These are phyloP conservation scores for Crithidia bombi DNA, from an alignment of 208 protist species.

Conservation along the genomic window DNA sequence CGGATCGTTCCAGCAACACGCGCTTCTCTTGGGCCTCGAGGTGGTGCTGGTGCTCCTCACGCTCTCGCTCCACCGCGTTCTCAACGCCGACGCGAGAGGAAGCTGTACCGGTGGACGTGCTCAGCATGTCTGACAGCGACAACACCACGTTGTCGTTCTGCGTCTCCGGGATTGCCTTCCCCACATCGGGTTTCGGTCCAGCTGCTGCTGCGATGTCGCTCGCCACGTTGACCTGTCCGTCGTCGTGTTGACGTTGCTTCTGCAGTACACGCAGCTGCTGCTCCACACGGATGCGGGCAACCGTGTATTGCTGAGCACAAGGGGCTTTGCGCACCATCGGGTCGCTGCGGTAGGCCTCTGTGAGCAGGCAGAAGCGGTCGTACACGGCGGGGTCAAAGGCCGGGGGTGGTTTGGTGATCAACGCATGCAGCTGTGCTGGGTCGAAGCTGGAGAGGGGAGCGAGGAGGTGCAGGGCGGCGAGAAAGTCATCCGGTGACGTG, in stretches of 20 bases:
- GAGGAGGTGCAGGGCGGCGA: constrained; percentile 33
- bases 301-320: constrained; percentile 28
- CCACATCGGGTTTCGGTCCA: not conserved
- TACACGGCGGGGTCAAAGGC: constrained; percentile 33
- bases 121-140: constrained; percentile 4
- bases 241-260: not conserved
- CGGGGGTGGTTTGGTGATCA: constrained; percentile 33
- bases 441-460: constrained; percentile 51
- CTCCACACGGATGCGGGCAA: constrained; percentile 36
- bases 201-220: not conserved
- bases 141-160: not conserved
- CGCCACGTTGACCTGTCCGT: not conserved
- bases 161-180: not conserved
- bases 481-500: not conserved
- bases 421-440: constrained; percentile 33
- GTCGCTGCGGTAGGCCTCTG: constrained; percentile 24
- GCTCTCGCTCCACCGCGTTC: constrained; percentile 19
- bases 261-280: constrained; percentile 19
- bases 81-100: constrained; percentile 15
- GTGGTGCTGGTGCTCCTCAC: constrained; percentile 16
- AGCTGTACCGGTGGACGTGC: constrained; percentile 4
- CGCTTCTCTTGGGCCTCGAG: constrained; percentile 29
- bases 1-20: constrained; percentile 47
- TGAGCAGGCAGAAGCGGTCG: constrained; percentile 52
- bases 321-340: constrained; percentile 22